Conservation (phyloP, 352 stramenopile species). For the Pythium chondricola region DNA sequence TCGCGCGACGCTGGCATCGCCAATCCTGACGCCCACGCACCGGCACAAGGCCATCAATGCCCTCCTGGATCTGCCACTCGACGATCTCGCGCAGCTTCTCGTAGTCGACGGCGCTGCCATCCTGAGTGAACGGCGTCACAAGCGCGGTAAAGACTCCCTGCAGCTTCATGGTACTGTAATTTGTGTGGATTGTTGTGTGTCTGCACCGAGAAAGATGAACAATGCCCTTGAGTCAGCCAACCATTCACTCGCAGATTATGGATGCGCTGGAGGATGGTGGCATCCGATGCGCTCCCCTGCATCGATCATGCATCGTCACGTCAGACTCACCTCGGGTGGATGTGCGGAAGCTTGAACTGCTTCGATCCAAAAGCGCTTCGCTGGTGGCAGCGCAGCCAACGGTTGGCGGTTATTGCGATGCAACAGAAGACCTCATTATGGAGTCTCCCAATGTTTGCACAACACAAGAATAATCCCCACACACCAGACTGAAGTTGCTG, state of each 20-base stretch:
- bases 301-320: too few relatives aligned
- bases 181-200: too few relatives aligned
- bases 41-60: slow-evolving; percentile 95
- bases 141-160: slow-evolving; percentile 89
- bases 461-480: slow-evolving; percentile 21
- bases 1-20: not conserved
- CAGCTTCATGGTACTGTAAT: slow-evolving; percentile 58
- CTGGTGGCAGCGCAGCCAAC: too few relatives aligned
- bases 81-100: slow-evolving; percentile 88
- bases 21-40: slow-evolving; percentile 23
- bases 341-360: too few relatives aligned
- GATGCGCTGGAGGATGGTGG: too few relatives aligned
- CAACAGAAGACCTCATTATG: not conserved
- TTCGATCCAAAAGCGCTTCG: too few relatives aligned
- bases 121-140: slow-evolving; percentile 93
- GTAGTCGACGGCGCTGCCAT: slow-evolving; percentile 91
- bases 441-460: slow-evolving; percentile 12
- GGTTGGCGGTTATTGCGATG: slow-evolving; percentile 9
- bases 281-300: too few relatives aligned
- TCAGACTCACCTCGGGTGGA: too few relatives aligned
- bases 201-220: too few relatives aligned
- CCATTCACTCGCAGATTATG: too few relatives aligned
- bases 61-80: slow-evolving; percentile 90
- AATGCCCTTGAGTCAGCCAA: too few relatives aligned
- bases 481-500: slow-evolving; percentile 14